phyloP scores from a whole-genome alignment of 768 basidiomycete species.

The Termitomyces sp. region DNA sequence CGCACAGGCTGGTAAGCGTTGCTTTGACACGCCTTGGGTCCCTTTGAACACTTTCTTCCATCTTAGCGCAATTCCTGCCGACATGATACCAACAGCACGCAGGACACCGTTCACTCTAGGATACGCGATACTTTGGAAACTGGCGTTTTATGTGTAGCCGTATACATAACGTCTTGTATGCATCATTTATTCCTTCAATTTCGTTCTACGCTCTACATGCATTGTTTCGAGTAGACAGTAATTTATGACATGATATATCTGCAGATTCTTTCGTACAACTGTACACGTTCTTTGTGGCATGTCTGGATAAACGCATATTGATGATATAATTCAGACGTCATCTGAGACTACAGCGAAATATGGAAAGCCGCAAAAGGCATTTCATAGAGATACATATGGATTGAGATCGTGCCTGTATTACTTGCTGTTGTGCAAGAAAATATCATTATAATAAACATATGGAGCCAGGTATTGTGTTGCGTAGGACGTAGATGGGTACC shows the following conservation, averaged over 20 bases:
- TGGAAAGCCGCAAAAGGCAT: neutral
- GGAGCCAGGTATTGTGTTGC: conserved; percentile 1
- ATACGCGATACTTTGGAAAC: neutral
- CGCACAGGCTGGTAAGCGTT: conserved; percentile 64
- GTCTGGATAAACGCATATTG: neutral
- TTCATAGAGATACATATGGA: conserved; percentile 5
- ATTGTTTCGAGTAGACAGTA: neutral
- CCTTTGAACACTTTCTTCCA: conserved; percentile 4
- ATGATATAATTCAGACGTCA: neutral
- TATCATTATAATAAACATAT: conserved; percentile 8
- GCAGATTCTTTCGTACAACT: neutral
- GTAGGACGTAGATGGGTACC: neutral
- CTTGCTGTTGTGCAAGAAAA: neutral
- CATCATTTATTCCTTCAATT: neutral
- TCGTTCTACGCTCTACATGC: neutral
- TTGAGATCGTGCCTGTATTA: conserved; percentile 1
- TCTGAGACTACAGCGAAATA: neutral
- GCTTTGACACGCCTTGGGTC: neutral
- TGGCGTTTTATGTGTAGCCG: neutral
- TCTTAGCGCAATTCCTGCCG: conserved; percentile 57
- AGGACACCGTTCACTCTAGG: neutral
- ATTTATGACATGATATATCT: neutral
- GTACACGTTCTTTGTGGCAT: neutral
- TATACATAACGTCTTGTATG: neutral
- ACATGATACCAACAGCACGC: conserved; percentile 35